phyloP scores from a whole-genome alignment of 2,329 filamentous ascomycete species.

The Dactylella cylindrospora region DNA sequence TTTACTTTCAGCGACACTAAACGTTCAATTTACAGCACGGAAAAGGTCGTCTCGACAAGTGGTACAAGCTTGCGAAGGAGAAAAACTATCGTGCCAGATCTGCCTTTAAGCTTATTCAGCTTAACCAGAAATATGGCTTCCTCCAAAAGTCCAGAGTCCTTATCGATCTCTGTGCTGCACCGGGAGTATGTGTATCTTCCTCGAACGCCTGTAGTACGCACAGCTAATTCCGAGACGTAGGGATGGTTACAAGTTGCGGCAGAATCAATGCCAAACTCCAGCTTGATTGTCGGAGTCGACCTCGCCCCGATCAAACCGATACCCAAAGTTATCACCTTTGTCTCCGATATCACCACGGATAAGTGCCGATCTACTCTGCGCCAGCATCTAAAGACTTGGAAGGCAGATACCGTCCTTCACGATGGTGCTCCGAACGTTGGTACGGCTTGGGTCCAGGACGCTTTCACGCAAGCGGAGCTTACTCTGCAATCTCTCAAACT shows the following conservation, averaged over 20 bases:
- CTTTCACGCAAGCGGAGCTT: conserved; percentile 94
- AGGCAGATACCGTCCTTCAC: conserved; percentile 91
- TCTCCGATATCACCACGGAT: conserved; percentile 96
- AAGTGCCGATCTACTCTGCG: conserved; percentile 90
- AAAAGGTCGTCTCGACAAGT: conserved; percentile 97
- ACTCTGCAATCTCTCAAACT: conserved; percentile 87
- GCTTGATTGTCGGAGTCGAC: conserved; percentile 92
- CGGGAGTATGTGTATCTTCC: conserved; percentile 62
- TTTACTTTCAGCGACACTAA: conserved; percentile 38
- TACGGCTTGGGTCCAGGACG: conserved; percentile 97
- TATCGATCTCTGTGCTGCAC: conserved; percentile 94
- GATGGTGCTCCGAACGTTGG: conserved; percentile 97
- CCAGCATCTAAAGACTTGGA: conserved; percentile 90
- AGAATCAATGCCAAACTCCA: conserved; percentile 87
- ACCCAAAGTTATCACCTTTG: conserved; percentile 88
- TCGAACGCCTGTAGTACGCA: conserved; percentile 47
- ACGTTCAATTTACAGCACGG: conserved; percentile 63
- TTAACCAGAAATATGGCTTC: conserved; percentile 99
- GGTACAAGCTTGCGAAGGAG: conserved; percentile 98
- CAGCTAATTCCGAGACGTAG: conserved; percentile 58
- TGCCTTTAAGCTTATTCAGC: conserved; percentile 94
- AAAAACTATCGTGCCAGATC: conserved; percentile 95
- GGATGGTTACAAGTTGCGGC: conserved; percentile 91
- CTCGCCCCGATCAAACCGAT: conserved; percentile 94
- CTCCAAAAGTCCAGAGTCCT: conserved; percentile 94